Conservation (phyloP, 768 basidiomycete species). For the Mrakia blollopis region DNA sequence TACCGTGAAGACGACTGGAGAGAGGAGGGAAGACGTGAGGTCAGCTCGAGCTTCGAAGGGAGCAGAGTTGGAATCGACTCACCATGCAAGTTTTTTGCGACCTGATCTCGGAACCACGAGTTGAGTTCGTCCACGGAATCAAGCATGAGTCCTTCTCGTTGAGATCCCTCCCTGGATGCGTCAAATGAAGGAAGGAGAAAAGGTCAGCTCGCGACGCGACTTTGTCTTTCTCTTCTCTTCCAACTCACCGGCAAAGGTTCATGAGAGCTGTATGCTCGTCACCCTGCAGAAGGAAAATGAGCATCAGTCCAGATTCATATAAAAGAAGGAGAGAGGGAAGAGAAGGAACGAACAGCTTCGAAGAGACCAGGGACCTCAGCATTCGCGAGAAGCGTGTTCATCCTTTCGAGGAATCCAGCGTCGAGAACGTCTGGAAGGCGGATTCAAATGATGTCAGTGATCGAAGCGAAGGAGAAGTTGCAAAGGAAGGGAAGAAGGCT, state of each 20-base stretch:
- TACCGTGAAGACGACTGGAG: conserved; percentile 11
- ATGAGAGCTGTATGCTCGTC: conserved; percentile 96
- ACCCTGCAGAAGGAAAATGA: conserved; percentile 48
- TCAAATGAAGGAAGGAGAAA: not conserved
- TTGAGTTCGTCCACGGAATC: conserved; percentile 97
- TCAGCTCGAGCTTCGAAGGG: not conserved
- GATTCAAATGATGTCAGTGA: not conserved
- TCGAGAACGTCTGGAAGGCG: conserved; percentile 76
- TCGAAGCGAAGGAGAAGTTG: not conserved
- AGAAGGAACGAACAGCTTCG: conserved; percentile 49
- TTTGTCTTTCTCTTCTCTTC: not conserved
- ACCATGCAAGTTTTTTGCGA: conserved; percentile 94
- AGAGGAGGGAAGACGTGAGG: not conserved
- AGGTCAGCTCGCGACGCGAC: not conserved
- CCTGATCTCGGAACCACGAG: conserved; percentile 97
- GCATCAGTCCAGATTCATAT: not conserved
- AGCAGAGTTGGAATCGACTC: conserved; percentile 46
- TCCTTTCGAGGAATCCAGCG: conserved; percentile 97
- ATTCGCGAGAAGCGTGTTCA: conserved; percentile 98
- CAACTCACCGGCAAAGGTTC: conserved; percentile 75
- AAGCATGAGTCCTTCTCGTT: conserved; percentile 94
- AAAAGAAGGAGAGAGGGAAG: not conserved
- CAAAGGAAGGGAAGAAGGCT: not conserved
- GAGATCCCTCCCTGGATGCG: conserved; percentile 77
- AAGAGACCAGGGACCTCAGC: conserved; percentile 99